phyloP scores from a whole-genome alignment of 2,329 filamentous ascomycete genomes.

The Stachybotrys elegans region DNA sequence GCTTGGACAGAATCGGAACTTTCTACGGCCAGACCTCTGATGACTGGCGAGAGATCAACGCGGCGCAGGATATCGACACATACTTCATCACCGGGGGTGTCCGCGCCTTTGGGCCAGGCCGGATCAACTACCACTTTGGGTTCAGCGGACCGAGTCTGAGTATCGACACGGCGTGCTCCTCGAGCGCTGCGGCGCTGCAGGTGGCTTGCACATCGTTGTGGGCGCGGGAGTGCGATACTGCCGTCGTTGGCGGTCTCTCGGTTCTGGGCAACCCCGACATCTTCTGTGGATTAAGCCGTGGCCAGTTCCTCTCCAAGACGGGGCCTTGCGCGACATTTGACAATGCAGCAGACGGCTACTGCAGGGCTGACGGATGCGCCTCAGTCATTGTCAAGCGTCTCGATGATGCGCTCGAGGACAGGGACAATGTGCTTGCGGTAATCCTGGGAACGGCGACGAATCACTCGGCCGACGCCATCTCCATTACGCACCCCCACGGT shows the following conservation, averaged over 20 bases:
- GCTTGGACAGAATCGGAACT: constrained; percentile 55
- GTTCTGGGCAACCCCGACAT: constrained; percentile 62
- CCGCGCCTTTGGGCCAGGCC: constrained; percentile 46
- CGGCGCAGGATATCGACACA: constrained; percentile 58
- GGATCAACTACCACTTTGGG: constrained; percentile 76
- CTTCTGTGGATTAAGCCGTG: constrained; percentile 57
- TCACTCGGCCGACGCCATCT: constrained; percentile 64
- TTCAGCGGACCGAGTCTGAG: constrained; percentile 69
- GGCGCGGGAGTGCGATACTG: constrained; percentile 72
- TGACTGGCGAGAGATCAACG: constrained; percentile 75
- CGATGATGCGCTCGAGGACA: constrained; percentile 44
- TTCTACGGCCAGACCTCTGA: constrained; percentile 76
- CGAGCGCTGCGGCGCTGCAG: constrained; percentile 66
- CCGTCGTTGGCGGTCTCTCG: constrained; percentile 71
- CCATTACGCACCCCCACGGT: constrained; percentile 67
- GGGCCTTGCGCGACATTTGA: constrained; percentile 43
- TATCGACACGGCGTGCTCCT: constrained; percentile 76
- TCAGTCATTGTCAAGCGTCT: constrained; percentile 45
- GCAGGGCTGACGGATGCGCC: constrained; percentile 44
- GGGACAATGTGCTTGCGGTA: constrained; percentile 61
- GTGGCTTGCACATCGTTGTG: constrained; percentile 64
- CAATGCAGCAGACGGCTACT: constrained; percentile 56
- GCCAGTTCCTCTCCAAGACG: constrained; percentile 56
- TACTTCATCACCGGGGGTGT: constrained; percentile 48
- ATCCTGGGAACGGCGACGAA: constrained; percentile 62